Evolutionary conservation across 2,329 filamentous ascomycete genomes (phyloP).

Genomic region (Alternaria solani): DNA sequence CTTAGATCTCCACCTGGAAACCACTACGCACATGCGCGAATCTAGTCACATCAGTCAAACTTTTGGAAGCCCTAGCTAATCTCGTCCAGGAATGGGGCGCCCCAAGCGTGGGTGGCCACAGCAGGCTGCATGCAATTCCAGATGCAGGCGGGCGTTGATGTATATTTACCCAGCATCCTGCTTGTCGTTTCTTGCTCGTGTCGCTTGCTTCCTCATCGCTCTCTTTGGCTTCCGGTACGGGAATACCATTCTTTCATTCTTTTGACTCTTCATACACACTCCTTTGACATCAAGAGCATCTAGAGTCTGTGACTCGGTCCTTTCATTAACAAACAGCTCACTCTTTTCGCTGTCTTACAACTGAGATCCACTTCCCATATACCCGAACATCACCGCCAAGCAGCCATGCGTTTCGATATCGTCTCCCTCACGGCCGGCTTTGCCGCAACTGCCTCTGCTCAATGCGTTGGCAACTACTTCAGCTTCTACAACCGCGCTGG

Average conservation of each 20-base stretch:
- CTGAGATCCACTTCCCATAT: slow-evolving; percentile 15
- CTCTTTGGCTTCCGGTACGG: slow-evolving; percentile 33
- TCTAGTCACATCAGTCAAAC: slow-evolving; percentile 21
- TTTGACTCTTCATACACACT: slow-evolving; percentile 32
- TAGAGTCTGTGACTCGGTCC: slow-evolving; percentile 48
- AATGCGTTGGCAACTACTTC: slow-evolving; percentile 51
- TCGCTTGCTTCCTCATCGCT: slow-evolving; percentile 18
- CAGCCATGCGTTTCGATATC: slow-evolving; percentile 41
- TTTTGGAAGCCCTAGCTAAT: slow-evolving; percentile 19
- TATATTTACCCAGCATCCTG: slow-evolving; percentile 34
- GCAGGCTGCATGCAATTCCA: slow-evolving; percentile 28
- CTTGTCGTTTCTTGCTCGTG: slow-evolving; percentile 28
- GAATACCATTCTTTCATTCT: slow-evolving; percentile 46
- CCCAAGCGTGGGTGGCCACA: slow-evolving; percentile 18
- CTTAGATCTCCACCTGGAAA: slow-evolving; percentile 24
- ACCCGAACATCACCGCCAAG: slow-evolving; percentile 9
- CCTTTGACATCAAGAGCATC: slow-evolving; percentile 27
- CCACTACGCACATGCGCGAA: slow-evolving; percentile 23
- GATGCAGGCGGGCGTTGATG: slow-evolving; percentile 18
- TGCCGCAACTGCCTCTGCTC: slow-evolving; percentile 42
- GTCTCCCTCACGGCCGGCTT: slow-evolving; percentile 40
- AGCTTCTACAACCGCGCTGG: slow-evolving; percentile 50
- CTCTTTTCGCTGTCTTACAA: slow-evolving; percentile 28
- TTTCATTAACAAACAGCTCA: slow-evolving; percentile 35
- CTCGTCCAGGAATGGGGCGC: slow-evolving; percentile 22